Evolutionary conservation across 192 early-diverging fungal genomes (phyloP).

Genomic region (Dispira simplex): DNA sequence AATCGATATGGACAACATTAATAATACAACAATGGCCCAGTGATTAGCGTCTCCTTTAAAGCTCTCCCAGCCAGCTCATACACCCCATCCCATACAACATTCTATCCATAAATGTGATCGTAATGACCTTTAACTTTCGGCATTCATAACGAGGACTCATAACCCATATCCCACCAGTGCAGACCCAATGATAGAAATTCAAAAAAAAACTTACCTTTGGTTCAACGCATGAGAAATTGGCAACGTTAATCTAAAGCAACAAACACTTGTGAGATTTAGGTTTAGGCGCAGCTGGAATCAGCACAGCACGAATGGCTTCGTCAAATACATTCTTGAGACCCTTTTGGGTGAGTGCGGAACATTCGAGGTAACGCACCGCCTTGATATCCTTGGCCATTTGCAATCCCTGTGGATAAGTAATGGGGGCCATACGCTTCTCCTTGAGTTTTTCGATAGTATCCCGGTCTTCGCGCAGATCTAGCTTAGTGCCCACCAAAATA

Average conservation of each 20-base stretch:
- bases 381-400: constrained; percentile 79
- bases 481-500: constrained; percentile 93
- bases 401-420: constrained; percentile 74
- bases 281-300: constrained; percentile 47
- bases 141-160: neutral
- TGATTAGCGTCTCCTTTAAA: too few relatives aligned
- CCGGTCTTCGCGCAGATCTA: constrained; percentile 90
- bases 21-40: too few relatives aligned
- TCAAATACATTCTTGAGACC: constrained; percentile 98
- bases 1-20: too few relatives aligned
- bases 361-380: constrained; percentile 91
- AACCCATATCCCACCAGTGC: neutral
- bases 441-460: constrained; percentile 80
- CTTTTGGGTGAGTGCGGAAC: constrained; percentile 94
- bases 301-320: constrained; percentile 90
- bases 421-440: constrained; percentile 74
- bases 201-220: neutral
- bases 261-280: constrained; percentile 58
- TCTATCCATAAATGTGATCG: neutral
- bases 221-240: neutral
- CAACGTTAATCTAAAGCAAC: constrained; percentile 41
- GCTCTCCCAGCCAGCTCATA: neutral
- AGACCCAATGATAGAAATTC: neutral
- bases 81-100: too few relatives aligned
- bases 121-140: neutral